These are phyloP conservation scores for Alternaria gaisen DNA, from an alignment of 2,329 filamentous ascomycete species.

Conservation along the genomic window DNA sequence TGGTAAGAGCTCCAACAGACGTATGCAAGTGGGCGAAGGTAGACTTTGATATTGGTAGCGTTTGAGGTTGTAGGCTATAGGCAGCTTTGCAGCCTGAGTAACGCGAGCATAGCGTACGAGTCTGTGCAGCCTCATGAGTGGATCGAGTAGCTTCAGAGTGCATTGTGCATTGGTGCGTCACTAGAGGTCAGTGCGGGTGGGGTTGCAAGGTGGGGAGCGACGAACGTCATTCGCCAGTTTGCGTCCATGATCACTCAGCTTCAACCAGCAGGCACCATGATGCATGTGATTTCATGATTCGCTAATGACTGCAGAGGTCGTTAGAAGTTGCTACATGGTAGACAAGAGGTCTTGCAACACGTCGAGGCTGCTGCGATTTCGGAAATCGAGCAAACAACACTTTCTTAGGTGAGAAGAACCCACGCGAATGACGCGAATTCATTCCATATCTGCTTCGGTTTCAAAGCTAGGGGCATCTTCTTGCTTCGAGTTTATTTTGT, in stretches of 20 bases:
- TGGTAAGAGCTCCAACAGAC: constrained; percentile 31
- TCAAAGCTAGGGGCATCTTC: background rate
- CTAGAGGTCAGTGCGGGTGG: background rate
- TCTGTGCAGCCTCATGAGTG: constrained; percentile 30
- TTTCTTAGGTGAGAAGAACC: background rate
- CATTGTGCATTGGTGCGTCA: constrained; percentile 3
- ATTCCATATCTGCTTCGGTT: background rate
- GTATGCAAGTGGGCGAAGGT: constrained; percentile 31
- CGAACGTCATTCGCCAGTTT: background rate
- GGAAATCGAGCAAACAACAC: background rate
- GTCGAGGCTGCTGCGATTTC: background rate
- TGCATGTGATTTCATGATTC: background rate
- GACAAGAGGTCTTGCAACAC: background rate
- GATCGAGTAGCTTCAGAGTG: background rate
- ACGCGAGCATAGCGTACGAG: constrained; percentile 25
- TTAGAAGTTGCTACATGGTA: background rate
- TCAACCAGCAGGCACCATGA: background rate
- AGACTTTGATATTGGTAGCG: constrained; percentile 31
- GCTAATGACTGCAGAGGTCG: background rate
- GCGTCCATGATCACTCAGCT: background rate
- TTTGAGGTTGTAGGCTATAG: constrained; percentile 18
- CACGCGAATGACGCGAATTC: background rate
- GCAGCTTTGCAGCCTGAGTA: constrained; percentile 18
- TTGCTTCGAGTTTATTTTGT: background rate
- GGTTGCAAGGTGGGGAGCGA: background rate